phyloP scores from a whole-genome alignment of 179 eudicot genomes.

The Camellia oleifera region DNA sequence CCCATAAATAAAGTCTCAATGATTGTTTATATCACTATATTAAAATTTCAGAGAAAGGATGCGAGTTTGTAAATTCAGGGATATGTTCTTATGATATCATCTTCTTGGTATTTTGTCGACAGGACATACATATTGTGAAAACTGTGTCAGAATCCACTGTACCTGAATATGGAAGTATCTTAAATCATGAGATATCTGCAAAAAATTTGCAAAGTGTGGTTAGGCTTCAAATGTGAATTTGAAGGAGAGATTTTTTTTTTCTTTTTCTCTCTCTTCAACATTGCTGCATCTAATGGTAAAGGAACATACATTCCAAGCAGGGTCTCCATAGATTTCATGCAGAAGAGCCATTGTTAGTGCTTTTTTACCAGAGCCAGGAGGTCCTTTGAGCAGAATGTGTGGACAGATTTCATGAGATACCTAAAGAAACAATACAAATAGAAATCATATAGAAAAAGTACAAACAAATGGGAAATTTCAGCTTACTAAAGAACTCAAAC shows the following conservation, averaged over 20 bases:
- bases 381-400: constrained; percentile 43
- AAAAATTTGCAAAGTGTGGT: not conserved
- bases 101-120: not conserved
- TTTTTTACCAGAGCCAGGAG: constrained; percentile 40
- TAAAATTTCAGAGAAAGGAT: not conserved
- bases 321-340: constrained; percentile 40
- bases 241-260: not conserved
- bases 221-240: not conserved
- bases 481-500: not conserved
- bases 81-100: not conserved
- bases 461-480: not conserved
- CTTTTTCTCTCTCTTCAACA: not conserved
- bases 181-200: constrained; percentile 49
- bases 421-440: constrained; percentile 8
- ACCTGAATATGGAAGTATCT: constrained; percentile 47
- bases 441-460: not conserved
- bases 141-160: not conserved
- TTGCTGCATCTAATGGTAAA: not conserved
- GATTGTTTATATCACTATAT: not conserved
- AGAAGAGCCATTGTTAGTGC: constrained; percentile 45
- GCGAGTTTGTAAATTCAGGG: not conserved
- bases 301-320: constrained; percentile 38
- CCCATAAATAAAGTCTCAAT: not conserved
- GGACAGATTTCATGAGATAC: constrained; percentile 32
- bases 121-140: not conserved